A percentile compares a stretch with the other conserved stretches of the same genome.
Evolutionary conservation across 202 grass and related monocot genomes (phyloP).

Genomic region (Dendrocalamus latiflorus): DNA sequence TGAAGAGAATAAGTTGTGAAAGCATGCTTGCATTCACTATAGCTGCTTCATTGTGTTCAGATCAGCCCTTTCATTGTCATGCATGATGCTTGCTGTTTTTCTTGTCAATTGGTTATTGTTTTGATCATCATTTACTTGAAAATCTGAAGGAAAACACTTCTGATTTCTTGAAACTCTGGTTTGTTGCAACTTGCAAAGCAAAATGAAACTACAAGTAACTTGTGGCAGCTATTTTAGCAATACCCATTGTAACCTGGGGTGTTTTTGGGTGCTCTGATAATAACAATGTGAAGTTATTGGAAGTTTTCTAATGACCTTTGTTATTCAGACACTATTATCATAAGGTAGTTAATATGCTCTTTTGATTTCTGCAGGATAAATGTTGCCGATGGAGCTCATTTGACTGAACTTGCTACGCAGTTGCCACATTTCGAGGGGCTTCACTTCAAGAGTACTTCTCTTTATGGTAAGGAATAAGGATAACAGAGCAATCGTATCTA

Average conservation of each 20-base stretch:
- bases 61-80: neutral
- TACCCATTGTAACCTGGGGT: conserved; percentile 1
- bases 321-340: conserved; percentile 12
- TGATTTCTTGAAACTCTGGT: conserved; percentile 7
- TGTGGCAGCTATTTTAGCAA: conserved; percentile 8
- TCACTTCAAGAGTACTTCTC: conserved; percentile 35
- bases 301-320: conserved; percentile 23
- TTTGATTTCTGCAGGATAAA: conserved; percentile 46
- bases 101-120: conserved; percentile 5
- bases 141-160: conserved; percentile 15
- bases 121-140: conserved; percentile 7
- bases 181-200: neutral
- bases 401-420: conserved; percentile 46
- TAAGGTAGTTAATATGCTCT: conserved; percentile 26
- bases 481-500: conserved; percentile 27
- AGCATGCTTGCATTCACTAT: conserved; percentile 4
- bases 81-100: conserved; percentile 12
- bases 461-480: conserved; percentile 38
- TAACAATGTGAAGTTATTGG: neutral
- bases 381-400: conserved; percentile 45
- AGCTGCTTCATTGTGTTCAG: conserved; percentile 7
- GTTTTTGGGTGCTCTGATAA: conserved; percentile 22
- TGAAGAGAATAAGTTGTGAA: neutral
- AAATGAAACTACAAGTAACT: conserved; percentile 11
- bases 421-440: conserved; percentile 40